Evolutionary conservation across 495 filamentous ascomycete species (phyloP).

Genomic region (Neurospora africana): DNA sequence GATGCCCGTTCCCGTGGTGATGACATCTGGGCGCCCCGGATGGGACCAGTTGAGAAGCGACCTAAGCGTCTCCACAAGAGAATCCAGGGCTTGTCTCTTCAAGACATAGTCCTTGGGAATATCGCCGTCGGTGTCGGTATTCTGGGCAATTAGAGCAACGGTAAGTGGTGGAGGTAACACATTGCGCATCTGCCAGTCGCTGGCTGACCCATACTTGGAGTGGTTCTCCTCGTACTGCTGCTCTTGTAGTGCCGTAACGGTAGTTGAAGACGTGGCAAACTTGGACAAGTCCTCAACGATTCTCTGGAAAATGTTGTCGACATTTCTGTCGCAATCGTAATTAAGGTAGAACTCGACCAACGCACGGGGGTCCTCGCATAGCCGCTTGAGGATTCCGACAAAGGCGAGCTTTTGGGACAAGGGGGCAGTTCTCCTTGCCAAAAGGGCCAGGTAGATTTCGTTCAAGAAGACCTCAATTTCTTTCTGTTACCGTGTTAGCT

Average conservation of each 20-base stretch:
- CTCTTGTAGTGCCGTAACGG: slow-evolving; percentile 66
- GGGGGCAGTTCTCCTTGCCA: slow-evolving; percentile 79
- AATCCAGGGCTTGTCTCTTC: slow-evolving; percentile 80
- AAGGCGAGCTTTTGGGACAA: slow-evolving; percentile 87
- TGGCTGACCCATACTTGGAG: slow-evolving; percentile 43
- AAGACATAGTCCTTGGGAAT: slow-evolving; percentile 78
- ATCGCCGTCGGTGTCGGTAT: slow-evolving; percentile 49
- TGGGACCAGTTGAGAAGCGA: slow-evolving; percentile 91
- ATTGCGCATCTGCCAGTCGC: slow-evolving; percentile 76
- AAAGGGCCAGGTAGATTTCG: slow-evolving; percentile 90
- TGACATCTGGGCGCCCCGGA: slow-evolving; percentile 54
- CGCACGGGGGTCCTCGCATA: slow-evolving; percentile 75
- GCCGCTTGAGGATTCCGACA: slow-evolving; percentile 70
- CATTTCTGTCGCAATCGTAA: slow-evolving; percentile 89
- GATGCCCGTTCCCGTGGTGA: slow-evolving; percentile 33
- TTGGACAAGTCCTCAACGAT: slow-evolving; percentile 87
- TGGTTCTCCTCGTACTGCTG: slow-evolving; percentile 74
- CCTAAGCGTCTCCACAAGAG: slow-evolving; percentile 74
- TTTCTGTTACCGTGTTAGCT: slow-evolving; percentile 46
- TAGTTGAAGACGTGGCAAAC: slow-evolving; percentile 62
- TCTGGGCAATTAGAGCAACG: slow-evolving; percentile 55
- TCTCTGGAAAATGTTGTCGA: slow-evolving; percentile 96
- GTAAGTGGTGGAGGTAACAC: slow-evolving; percentile 78
- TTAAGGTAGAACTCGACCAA: slow-evolving; percentile 96
- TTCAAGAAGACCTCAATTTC: slow-evolving; percentile 97